Conservation (phyloP, 164 flowering plant species). For the Brasenia schreberi region DNA sequence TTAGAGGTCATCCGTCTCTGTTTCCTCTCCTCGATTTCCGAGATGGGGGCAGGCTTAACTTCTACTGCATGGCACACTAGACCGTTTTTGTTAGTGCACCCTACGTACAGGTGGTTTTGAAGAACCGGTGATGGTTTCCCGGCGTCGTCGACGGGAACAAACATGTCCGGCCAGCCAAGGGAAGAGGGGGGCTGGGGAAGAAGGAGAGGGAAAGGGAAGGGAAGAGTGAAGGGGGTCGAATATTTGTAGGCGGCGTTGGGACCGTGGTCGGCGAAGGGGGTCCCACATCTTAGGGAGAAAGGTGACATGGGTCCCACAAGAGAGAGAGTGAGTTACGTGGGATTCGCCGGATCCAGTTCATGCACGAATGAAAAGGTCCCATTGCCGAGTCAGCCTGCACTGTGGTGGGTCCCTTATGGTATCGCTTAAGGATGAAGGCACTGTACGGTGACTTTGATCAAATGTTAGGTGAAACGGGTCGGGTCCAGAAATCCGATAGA, state of each 20-base stretch:
- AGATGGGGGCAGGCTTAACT: neutral
- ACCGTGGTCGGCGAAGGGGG: slow-evolving; percentile 7
- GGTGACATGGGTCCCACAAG: neutral
- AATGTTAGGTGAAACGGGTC: too few species aligned
- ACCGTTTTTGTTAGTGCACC: neutral
- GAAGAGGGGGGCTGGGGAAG: slow-evolving; percentile 24
- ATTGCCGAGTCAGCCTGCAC: slow-evolving; percentile 56
- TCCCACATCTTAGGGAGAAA: neutral
- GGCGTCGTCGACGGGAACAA: neutral
- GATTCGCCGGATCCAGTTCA: neutral
- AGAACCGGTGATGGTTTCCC: neutral
- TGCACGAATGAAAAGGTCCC: neutral
- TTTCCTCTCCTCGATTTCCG: slow-evolving; percentile 41
- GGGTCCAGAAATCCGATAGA: too few species aligned
- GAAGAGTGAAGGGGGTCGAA: slow-evolving; percentile 22
- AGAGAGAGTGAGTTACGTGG: neutral
- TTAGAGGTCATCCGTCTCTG: slow-evolving; percentile 65
- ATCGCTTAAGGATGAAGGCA: slow-evolving; percentile 20
- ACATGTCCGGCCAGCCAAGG: slow-evolving; percentile 20
- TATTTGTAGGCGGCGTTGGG: slow-evolving; percentile 32
- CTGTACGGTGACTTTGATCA: neutral
- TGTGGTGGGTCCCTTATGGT: slow-evolving; percentile 1
- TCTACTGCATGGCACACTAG: neutral
- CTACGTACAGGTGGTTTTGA: slow-evolving; percentile 20
- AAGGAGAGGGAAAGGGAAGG: slow-evolving; percentile 60